These are phyloP conservation scores for Rhododendron mucronatum DNA, from an alignment of 148 eudicot species.

Conservation along the genomic window DNA sequence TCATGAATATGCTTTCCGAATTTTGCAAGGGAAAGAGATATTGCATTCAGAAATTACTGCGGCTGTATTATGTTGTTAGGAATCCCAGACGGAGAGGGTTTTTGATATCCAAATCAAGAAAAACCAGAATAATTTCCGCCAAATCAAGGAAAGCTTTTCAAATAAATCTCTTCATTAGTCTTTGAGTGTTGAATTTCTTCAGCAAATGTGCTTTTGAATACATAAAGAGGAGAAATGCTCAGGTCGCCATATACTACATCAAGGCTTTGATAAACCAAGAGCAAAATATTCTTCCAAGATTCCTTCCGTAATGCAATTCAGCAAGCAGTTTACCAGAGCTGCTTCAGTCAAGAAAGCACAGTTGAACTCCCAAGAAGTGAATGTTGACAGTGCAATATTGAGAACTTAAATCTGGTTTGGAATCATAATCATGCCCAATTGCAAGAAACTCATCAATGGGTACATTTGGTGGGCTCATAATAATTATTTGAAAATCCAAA, in stretches of 20 bases:
- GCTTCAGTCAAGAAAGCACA: neutral
- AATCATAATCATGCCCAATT: neutral
- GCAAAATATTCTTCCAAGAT: conserved; percentile 61
- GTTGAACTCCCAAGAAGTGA: neutral
- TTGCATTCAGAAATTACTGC: too few relatives aligned
- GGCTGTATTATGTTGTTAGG: too few relatives aligned
- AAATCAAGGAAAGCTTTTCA: too few relatives aligned
- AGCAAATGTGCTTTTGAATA: conserved; percentile 69
- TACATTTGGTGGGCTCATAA: neutral
- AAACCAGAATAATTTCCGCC: too few relatives aligned
- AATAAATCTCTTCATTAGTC: conserved; percentile 61
- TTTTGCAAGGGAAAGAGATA: too few relatives aligned
- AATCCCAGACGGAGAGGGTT: too few relatives aligned
- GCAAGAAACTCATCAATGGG: neutral
- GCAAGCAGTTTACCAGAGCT: neutral
- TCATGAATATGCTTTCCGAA: too few relatives aligned
- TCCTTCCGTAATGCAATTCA: conserved; percentile 44
- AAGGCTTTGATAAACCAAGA: conserved; percentile 69
- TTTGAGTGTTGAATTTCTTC: conserved; percentile 71
- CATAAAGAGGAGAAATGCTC: conserved; percentile 70
- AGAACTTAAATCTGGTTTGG: neutral
- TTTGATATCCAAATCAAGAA: too few relatives aligned
- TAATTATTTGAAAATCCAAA: neutral
- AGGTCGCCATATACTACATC: conserved; percentile 80
- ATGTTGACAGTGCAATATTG: neutral